A percentile compares a stretch with the other conserved stretches of the same genome.
phyloP scores from a whole-genome alignment of 2,329 filamentous ascomycete species.

The Nigrospora oryzae region DNA sequence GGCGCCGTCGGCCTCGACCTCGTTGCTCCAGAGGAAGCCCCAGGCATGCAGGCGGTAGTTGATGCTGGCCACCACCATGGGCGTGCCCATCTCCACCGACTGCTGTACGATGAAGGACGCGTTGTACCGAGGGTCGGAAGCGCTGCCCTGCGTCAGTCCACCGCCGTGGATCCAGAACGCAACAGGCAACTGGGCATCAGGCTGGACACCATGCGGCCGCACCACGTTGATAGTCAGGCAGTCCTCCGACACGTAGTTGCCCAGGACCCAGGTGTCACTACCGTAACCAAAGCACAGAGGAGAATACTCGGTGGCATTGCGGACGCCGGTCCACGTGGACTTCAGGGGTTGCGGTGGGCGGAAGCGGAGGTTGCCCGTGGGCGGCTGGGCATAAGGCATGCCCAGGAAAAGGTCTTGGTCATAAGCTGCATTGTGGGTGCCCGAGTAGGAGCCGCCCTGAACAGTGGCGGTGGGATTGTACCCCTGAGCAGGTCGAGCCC shows the following conservation, averaged over 20 bases:
- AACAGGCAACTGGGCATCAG: slow-evolving; percentile 25
- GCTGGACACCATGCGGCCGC: slow-evolving; percentile 29
- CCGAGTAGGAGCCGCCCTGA: slow-evolving; percentile 36
- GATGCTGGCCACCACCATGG: slow-evolving; percentile 11
- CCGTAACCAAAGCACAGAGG: slow-evolving; percentile 43
- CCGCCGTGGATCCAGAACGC: slow-evolving; percentile 37
- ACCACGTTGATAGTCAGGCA: slow-evolving; percentile 48
- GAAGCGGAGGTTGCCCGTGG: slow-evolving; percentile 44
- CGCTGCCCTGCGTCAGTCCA: slow-evolving; percentile 28
- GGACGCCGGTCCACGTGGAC: slow-evolving; percentile 28
- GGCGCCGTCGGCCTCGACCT: slow-evolving; percentile 37
- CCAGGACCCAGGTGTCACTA: slow-evolving; percentile 17
- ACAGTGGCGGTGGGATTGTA: not conserved
- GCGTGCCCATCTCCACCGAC: not conserved
- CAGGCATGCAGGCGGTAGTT: slow-evolving; percentile 33
- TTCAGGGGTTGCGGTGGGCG: slow-evolving; percentile 39
- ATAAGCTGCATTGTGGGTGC: slow-evolving; percentile 27
- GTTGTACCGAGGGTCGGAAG: slow-evolving; percentile 16
- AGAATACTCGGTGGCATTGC: slow-evolving; percentile 36
- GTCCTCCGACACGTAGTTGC: slow-evolving; percentile 30
- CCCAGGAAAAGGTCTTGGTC: slow-evolving; percentile 43
- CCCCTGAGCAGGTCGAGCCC: not conserved
- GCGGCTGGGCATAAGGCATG: slow-evolving; percentile 47
- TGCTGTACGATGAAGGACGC: slow-evolving; percentile 37
- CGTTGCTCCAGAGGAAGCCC: slow-evolving; percentile 38